Percentiles rank a stretch among this genome's conserved stretches.
Conservation (phyloP, 163 green algal genomes). For the Chlorella variabilis region DNA sequence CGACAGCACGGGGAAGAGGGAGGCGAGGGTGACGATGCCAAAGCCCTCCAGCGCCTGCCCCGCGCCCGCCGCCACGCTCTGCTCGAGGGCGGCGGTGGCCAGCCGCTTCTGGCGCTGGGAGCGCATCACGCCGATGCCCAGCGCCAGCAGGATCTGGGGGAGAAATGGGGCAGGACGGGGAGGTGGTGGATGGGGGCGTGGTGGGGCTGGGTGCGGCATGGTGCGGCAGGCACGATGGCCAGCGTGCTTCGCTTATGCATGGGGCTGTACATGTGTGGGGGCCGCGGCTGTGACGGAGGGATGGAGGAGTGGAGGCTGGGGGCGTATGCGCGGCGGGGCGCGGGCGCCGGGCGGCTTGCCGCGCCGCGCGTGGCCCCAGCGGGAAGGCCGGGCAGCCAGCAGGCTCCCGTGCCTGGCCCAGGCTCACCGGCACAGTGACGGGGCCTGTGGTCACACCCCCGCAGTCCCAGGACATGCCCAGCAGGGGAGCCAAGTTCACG, state of each 20-base stretch:
- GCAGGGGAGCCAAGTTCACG: slow-evolving; percentile 44
- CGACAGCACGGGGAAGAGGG: slow-evolving; percentile 54
- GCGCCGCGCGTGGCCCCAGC: no score
- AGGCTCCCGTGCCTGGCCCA: no score
- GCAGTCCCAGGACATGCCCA: slow-evolving; percentile 59
- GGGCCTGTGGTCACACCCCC: slow-evolving; percentile 50
- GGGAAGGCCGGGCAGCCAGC: no score
- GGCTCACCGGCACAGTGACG: slow-evolving; percentile 52
- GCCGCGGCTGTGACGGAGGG: no score
- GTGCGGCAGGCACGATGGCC: no score
- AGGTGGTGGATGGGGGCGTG: no score
- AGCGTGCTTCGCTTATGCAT: no score
- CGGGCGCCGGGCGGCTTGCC: no score
- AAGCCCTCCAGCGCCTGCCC: slow-evolving; percentile 62
- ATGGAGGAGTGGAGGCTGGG: no score
- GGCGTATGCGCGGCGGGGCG: no score
- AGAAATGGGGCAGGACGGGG: not conserved
- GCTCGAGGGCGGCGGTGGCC: slow-evolving; percentile 42
- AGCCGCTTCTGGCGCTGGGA: slow-evolving; percentile 42
- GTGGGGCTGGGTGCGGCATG: no score
- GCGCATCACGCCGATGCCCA: slow-evolving; percentile 60
- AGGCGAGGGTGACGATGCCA: slow-evolving; percentile 61
- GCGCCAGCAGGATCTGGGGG: slow-evolving; percentile 40
- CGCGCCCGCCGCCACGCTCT: slow-evolving; percentile 24
- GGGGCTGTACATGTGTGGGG: no score